phyloP scores from a whole-genome alignment of 73 alveolate genomes.

The Uronychia setigera region DNA sequence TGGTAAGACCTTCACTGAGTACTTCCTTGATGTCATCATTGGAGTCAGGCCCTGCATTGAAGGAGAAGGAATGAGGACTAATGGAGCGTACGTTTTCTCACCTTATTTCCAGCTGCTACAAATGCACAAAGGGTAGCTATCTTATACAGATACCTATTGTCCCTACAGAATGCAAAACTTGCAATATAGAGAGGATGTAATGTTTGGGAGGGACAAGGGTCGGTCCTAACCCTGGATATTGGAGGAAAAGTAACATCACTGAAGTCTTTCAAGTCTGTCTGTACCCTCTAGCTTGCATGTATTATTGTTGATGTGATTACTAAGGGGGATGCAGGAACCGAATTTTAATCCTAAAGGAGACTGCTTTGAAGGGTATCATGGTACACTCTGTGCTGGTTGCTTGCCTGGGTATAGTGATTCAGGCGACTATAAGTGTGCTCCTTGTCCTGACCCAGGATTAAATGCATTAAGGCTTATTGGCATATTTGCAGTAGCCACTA shows the following conservation, averaged over 20 bases:
- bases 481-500: constrained; percentile 18
- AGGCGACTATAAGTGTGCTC: constrained; percentile 50
- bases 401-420: constrained; percentile 69
- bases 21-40: constrained; percentile 31
- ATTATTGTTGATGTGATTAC: neutral
- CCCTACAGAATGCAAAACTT: constrained; percentile 61
- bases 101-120: constrained; percentile 37
- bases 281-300: constrained; percentile 49
- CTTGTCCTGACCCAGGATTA: constrained; percentile 51
- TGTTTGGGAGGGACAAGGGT: constrained; percentile 68
- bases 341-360: constrained; percentile 62
- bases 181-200: constrained; percentile 47
- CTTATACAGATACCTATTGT: constrained; percentile 36
- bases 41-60: constrained; percentile 55
- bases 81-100: constrained; percentile 45
- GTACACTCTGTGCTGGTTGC: constrained; percentile 75
- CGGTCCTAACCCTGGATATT: constrained; percentile 72
- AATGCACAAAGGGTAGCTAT: constrained; percentile 68
- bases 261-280: constrained; percentile 59
- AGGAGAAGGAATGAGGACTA: constrained; percentile 71
- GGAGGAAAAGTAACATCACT: constrained; percentile 65
- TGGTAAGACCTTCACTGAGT: neutral
- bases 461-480: constrained; percentile 48
- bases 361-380: constrained; percentile 67
- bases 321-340: constrained; percentile 47